These are phyloP conservation scores for Juncus effusus DNA, from an alignment of 176 grass and related monocot genomes.

Conservation along the genomic window DNA sequence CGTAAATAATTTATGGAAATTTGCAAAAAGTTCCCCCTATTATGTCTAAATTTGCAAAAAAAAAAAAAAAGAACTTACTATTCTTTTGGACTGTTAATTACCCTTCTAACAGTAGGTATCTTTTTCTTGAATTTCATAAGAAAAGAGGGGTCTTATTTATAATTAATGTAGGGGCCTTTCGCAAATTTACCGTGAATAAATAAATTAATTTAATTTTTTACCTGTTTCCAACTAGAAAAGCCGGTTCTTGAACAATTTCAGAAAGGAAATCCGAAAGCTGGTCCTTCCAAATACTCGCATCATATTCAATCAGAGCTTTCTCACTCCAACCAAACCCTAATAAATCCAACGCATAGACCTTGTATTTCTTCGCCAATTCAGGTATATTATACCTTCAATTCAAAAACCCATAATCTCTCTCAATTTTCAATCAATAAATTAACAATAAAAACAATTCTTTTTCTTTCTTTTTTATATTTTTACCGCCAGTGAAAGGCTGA, in stretches of 20 bases:
- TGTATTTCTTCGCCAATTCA: slow-evolving; percentile 87
- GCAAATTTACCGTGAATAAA: too few relatives aligned
- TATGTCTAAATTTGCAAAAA: slow-evolving; percentile 3
- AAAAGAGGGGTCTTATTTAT: too few relatives aligned
- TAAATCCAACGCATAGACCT: slow-evolving; percentile 92
- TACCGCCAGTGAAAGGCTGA: slow-evolving; percentile 97
- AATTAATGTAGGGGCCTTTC: too few relatives aligned
- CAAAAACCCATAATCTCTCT: neutral
- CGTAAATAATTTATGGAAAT: neutral
- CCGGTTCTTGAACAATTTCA: slow-evolving; percentile 79
- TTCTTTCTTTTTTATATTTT: neutral
- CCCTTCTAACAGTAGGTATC: too few relatives aligned
- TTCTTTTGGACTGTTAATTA: too few relatives aligned
- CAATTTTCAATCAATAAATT: slow-evolving; percentile 4
- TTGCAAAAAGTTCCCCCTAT: neutral
- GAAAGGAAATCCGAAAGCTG: slow-evolving; percentile 89
- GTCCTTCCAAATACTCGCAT: slow-evolving; percentile 83
- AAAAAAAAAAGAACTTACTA: too few relatives aligned
- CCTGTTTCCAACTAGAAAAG: slow-evolving; percentile 90
- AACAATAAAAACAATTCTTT: neutral
- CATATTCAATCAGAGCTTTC: slow-evolving; percentile 92
- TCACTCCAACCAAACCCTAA: slow-evolving; percentile 97
- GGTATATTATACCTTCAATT: slow-evolving; percentile 88
- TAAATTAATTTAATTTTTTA: too few relatives aligned
- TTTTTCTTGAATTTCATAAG: too few relatives aligned